Conservation (phyloP, 2,329 filamentous ascomycete genomes). For the Aspergillus brasiliensis region DNA sequence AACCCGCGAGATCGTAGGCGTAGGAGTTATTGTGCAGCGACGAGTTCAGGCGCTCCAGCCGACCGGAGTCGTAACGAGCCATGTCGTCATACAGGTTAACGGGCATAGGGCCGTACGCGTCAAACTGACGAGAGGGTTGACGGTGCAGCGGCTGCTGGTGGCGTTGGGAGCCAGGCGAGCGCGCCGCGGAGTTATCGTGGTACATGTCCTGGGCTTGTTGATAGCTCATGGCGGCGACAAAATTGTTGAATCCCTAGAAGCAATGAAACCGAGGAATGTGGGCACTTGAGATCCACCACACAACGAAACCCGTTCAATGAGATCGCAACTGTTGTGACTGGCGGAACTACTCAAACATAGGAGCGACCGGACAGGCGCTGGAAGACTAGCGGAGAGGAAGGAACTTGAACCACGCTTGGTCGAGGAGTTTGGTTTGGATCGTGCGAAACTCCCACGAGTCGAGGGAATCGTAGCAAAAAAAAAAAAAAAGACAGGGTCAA, state of each 20-base stretch:
- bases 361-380: slow-evolving; percentile 26
- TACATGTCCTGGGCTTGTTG: slow-evolving; percentile 56
- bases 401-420: slow-evolving; percentile 6
- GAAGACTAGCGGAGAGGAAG: not conserved
- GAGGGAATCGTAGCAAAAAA: slow-evolving; percentile 13
- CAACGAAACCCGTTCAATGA: slow-evolving; percentile 26
- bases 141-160: slow-evolving; percentile 67
- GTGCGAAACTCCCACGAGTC: too few species aligned
- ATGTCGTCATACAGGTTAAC: slow-evolving; percentile 72
- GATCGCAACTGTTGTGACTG: slow-evolving; percentile 18
- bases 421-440: not conserved
- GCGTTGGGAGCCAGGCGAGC: slow-evolving; percentile 74
- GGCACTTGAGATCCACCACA: slow-evolving; percentile 33
- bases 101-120: slow-evolving; percentile 69
- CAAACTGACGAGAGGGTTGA: slow-evolving; percentile 76
- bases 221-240: slow-evolving; percentile 38
- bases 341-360: slow-evolving; percentile 36
- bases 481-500: slow-evolving; percentile 16
- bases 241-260: slow-evolving; percentile 28
- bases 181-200: slow-evolving; percentile 70
- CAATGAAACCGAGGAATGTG: slow-evolving; percentile 34
- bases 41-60: slow-evolving; percentile 60
- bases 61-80: slow-evolving; percentile 57
- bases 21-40: slow-evolving; percentile 62
- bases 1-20: slow-evolving; percentile 67